Evolutionary conservation across 257 asterid species (phyloP), one percentile per base, ranked within the genome.

Genomic region (Asclepias syriaca): DNA sequence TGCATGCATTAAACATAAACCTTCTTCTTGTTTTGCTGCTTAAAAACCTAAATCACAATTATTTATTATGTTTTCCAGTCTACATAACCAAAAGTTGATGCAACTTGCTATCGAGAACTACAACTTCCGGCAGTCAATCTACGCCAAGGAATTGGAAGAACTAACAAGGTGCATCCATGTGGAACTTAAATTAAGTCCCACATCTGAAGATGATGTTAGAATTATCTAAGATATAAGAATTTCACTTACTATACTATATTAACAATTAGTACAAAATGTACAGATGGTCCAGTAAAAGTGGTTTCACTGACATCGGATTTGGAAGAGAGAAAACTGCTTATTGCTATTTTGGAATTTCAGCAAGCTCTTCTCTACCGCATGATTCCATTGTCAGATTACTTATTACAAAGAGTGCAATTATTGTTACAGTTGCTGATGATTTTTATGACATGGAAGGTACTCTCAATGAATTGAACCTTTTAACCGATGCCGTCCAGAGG

Each of bases 401-500:
- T 12, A 51, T 68, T 7, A 86, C 93, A 2, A 89, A 89, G 73
- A 65, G 81, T 15, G 84, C 86, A 34, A 83, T 79, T 50, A 71
- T 87, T 68, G 68, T 85, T 55, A 84, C 86, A 0, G 85, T 89
- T 27, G 88, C 89, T 0, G 96, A 89, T 69, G 96, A 89, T 27
- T 89, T 81, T 49, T 89, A 82, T 53, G 96, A 89, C 65, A 70
- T 81, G 82, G 86, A 85, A 75, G 96, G 87, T 9, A 77, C 90
- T 27, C 4, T 77, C 21, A 10, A 6, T 6, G 85, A 89, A n/a
- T 27, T 85, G 49, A 53, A 84, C 70, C 57, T 45, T 48, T 69
- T 89, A 68, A 89, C 91, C 0, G 73, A 77, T 40, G 93, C 93
- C 8, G 60, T 89, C 58, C 74, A 63, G 63, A 87, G 87, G 91